Conservation (phyloP, 2,329 filamentous ascomycete genomes). For the Nemania abortiva region DNA sequence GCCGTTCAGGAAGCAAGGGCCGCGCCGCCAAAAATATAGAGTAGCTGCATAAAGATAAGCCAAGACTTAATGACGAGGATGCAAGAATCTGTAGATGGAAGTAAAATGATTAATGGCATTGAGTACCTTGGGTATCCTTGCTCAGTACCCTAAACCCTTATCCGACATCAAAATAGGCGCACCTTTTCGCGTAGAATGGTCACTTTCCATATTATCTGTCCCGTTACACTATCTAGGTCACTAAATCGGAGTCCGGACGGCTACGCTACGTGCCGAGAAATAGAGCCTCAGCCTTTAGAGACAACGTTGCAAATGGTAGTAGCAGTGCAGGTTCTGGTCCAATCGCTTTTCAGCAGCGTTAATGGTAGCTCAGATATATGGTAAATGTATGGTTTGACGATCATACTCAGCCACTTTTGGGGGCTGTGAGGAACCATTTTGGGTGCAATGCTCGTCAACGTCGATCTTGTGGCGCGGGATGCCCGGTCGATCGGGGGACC, state of each 20-base stretch:
- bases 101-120: neutral
- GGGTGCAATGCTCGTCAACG: constrained; percentile 10
- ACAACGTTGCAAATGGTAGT: neutral
- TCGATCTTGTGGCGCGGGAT: constrained; percentile 30
- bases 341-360: neutral
- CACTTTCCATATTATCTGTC: neutral
- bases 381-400: neutral
- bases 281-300: neutral
- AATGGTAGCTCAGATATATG: neutral
- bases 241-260: neutral
- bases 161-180: neutral
- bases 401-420: constrained; percentile 2
- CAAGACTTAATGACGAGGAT: too few relatives aligned
- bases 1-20: too few relatives aligned
- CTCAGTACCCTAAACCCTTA: neutral
- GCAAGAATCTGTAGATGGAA: neutral
- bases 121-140: neutral
- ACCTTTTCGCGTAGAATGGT: neutral
- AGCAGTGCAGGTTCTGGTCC: neutral
- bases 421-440: constrained; percentile 8
- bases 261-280: neutral
- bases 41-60: too few relatives aligned
- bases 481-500: neutral
- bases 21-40: too few relatives aligned
- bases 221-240: neutral